Conservation (phyloP, 2,329 filamentous ascomycete species). For the Cadophora gregata region DNA sequence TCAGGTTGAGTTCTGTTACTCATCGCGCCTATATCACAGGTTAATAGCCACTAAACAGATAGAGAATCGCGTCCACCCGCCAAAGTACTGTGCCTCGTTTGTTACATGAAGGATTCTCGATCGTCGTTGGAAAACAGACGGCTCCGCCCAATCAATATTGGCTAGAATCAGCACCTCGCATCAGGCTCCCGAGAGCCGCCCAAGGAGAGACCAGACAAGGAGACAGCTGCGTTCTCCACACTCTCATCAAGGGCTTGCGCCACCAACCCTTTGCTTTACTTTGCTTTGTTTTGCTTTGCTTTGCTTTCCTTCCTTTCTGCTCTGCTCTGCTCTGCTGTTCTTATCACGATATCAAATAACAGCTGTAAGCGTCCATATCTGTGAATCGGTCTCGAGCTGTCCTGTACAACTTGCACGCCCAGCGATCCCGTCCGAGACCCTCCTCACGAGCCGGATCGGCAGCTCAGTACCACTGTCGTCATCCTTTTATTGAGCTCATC, state of each 20-base stretch:
- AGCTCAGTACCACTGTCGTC: conserved; percentile 21
- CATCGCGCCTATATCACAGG: background rate
- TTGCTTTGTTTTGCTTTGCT: too few relatives aligned
- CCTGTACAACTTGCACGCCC: conserved; percentile 4
- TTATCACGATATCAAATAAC: background rate
- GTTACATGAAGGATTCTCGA: conserved; percentile 5
- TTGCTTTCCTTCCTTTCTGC: background rate
- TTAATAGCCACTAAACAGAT: background rate
- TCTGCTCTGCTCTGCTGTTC: background rate
- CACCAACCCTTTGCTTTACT: background rate
- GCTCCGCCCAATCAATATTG: conserved; percentile 4
- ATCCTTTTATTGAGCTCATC: conserved; percentile 14
- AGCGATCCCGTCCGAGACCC: conserved; percentile 10
- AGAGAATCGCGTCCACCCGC: background rate
- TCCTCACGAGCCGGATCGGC: conserved; percentile 4
- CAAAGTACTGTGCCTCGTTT: conserved; percentile 1
- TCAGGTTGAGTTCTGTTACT: conserved; percentile 2
- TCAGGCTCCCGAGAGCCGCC: conserved; percentile 1
- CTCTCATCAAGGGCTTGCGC: background rate
- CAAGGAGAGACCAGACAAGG: background rate
- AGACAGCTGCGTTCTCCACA: background rate
- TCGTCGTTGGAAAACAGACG: conserved; percentile 1
- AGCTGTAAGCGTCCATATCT: conserved; percentile 2
- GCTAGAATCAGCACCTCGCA: conserved; percentile 14
- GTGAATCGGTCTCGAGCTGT: conserved; percentile 7